Evolutionary conservation across 352 stramenopile species (phyloP).

Genomic region (Pythium aphanidermatum): DNA sequence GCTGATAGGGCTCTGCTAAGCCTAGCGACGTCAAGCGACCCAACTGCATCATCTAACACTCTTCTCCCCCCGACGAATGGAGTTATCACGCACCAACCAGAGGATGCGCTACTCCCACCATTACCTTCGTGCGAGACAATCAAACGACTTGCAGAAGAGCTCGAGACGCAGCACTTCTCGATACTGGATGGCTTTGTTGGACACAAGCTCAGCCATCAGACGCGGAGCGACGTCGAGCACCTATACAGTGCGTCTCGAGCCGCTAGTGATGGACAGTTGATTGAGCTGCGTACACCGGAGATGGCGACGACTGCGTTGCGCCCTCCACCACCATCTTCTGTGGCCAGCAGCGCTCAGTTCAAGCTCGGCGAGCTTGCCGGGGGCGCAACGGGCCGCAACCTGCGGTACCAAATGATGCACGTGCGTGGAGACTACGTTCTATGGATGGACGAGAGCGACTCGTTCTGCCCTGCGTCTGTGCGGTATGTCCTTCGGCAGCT

Average conservation of each 20-base stretch:
- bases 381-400: constrained; percentile 33
- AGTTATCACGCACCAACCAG: background rate
- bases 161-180: constrained; percentile 22
- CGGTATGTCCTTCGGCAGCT: constrained; percentile 27
- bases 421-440: constrained; percentile 45
- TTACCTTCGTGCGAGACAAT: constrained; percentile 19
- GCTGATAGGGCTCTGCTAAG: constrained; percentile 30
- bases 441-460: constrained; percentile 39
- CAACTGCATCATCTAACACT: background rate
- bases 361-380: constrained; percentile 34
- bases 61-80: constrained; percentile 8
- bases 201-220: constrained; percentile 1
- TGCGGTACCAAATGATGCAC: constrained; percentile 40
- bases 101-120: constrained; percentile 17
- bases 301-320: background rate
- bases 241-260: constrained; percentile 18
- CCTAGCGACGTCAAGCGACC: constrained; percentile 17
- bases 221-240: constrained; percentile 16
- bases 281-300: background rate
- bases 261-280: background rate
- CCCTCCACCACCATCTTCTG: background rate
- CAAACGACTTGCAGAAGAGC: background rate
- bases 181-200: constrained; percentile 34
- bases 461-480: constrained; percentile 22
- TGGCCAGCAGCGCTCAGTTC: constrained; percentile 6